Percentiles rank a stretch among this genome's conserved stretches.
Conservation (phyloP, 805 yeast genomes). For the Starmera pachycereana region DNA sequence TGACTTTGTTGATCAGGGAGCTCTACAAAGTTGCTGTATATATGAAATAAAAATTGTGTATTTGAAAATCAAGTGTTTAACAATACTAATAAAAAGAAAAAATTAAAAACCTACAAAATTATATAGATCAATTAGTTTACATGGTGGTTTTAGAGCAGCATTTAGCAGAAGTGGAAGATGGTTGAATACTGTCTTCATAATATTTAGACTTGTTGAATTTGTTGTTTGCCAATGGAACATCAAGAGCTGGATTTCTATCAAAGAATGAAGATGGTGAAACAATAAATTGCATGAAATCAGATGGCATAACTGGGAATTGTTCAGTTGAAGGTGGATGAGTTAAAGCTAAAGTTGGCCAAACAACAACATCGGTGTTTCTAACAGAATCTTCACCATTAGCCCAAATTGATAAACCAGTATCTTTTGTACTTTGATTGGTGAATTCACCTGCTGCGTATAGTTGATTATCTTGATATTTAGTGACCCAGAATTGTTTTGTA, state of each 20-base stretch:
- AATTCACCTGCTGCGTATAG: conserved; percentile 78
- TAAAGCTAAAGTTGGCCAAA: conserved; percentile 76
- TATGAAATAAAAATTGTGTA: too few species aligned
- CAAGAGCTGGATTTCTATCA: conserved; percentile 68
- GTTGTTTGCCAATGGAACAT: conserved; percentile 63
- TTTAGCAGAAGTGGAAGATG: background rate
- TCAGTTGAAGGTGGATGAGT: conserved; percentile 78
- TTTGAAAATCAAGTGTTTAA: too few species aligned
- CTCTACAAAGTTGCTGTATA: too few species aligned
- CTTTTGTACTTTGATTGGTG: conserved; percentile 67
- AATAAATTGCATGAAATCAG: conserved; percentile 60
- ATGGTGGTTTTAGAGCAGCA: background rate
- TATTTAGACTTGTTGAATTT: conserved; percentile 53
- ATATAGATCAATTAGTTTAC: background rate
- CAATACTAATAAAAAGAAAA: too few species aligned
- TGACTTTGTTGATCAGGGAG: too few species aligned
- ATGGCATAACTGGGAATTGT: conserved; percentile 88
- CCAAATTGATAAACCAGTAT: conserved; percentile 65
- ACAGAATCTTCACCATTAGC: conserved; percentile 57
- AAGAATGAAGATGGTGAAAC: conserved; percentile 68
- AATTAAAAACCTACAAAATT: background rate
- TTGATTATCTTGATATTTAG: conserved; percentile 64
- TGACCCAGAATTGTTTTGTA: conserved; percentile 74
- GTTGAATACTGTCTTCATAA: conserved; percentile 16
- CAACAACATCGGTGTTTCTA: conserved; percentile 66